Evolutionary conservation across 176 grass and related monocot species (phyloP).

Genomic region (Dactylis glomerata): DNA sequence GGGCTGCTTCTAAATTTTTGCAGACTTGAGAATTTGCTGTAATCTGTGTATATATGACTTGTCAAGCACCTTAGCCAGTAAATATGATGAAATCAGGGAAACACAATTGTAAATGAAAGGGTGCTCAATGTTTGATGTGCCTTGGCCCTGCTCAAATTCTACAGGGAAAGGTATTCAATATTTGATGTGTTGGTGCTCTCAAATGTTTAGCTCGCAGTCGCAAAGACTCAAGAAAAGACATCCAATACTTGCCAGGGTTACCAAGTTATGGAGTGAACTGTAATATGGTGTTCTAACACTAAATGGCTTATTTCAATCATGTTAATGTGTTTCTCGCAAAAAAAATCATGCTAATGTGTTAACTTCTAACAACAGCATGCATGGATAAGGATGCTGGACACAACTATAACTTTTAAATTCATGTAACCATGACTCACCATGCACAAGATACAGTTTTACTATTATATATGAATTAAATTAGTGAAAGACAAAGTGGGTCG

Average conservation of each 20-base stretch:
- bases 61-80: not conserved
- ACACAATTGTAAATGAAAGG: not conserved
- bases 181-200: not conserved
- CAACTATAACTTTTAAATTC: constrained; percentile 5
- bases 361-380: not conserved
- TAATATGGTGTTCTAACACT: not conserved
- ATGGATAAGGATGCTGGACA: not conserved
- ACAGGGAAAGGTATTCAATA: not conserved
- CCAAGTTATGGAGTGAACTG: not conserved
- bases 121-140: not conserved
- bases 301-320: not conserved
- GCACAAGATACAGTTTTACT: not conserved
- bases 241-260: not conserved
- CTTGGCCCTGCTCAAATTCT: not conserved
- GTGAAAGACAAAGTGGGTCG: not conserved
- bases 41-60: not conserved
- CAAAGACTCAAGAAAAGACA: not conserved
- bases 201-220: constrained; percentile 7
- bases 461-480: not conserved
- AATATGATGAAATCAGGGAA: not conserved
- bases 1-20: not conserved
- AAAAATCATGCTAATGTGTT: not conserved
- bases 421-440: constrained; percentile 5
- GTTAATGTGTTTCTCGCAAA: not conserved
- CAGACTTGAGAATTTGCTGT: not conserved